These are phyloP conservation scores for Globisporangium barbulae DNA, from an alignment of 352 stramenopile genomes.

Conservation along the genomic window DNA sequence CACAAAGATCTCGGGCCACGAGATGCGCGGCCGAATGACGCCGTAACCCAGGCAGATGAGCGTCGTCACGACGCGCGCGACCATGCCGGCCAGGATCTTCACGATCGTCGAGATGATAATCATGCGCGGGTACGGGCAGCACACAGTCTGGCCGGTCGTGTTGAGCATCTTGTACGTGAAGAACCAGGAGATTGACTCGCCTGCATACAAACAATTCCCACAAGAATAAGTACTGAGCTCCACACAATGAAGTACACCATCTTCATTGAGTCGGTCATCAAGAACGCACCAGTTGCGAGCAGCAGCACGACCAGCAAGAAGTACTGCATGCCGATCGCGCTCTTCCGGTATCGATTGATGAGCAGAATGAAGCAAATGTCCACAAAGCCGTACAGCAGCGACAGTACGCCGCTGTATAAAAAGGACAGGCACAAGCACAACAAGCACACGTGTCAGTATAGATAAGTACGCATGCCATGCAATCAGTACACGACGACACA, in stretches of 20 bases:
- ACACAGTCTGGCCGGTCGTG: constrained; percentile 58
- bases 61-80: constrained; percentile 69
- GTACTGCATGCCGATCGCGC: constrained; percentile 81
- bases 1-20: constrained; percentile 69
- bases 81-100: constrained; percentile 72
- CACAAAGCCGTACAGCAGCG: constrained; percentile 68
- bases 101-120: constrained; percentile 71
- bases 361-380: constrained; percentile 66
- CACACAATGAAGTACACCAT: neutral
- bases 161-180: constrained; percentile 79
- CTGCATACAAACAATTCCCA: constrained; percentile 18
- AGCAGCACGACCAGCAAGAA: constrained; percentile 78
- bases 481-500: constrained; percentile 6
- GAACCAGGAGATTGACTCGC: constrained; percentile 71
- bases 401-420: constrained; percentile 52
- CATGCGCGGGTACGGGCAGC: constrained; percentile 69
- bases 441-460: neutral
- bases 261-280: too few species aligned
- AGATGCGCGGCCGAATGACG: constrained; percentile 69
- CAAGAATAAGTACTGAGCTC: neutral
- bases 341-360: constrained; percentile 63
- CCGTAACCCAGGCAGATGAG: constrained; percentile 82
- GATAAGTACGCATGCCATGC: neutral
- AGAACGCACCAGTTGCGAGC: constrained; percentile 51
- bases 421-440: neutral